These are phyloP conservation scores for Alloteropsis angusta DNA, from an alignment of 202 grass and related monocot species.

Conservation along the genomic window DNA sequence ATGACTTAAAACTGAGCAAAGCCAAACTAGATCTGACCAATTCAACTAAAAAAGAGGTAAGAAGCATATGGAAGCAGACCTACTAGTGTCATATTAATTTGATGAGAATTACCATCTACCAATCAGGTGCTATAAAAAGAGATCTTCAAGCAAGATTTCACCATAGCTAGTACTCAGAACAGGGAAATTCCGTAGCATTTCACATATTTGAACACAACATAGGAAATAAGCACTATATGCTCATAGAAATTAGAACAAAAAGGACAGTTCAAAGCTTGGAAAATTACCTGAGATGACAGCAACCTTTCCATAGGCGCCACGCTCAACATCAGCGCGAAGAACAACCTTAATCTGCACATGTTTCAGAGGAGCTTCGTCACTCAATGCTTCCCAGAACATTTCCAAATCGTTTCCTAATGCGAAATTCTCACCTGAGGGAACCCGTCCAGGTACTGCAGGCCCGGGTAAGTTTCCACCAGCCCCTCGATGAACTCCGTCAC, in stretches of 20 bases:
- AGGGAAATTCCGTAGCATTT: background rate
- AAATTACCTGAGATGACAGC: constrained; percentile 92
- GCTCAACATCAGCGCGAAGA: constrained; percentile 79
- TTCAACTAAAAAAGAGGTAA: background rate
- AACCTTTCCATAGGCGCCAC: constrained; percentile 65
- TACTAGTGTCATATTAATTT: background rate
- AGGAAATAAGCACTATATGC: background rate
- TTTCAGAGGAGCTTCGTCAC: constrained; percentile 1
- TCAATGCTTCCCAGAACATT: background rate
- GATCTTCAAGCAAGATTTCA: background rate
- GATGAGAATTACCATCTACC: background rate
- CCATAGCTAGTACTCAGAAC: background rate
- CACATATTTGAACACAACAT: background rate
- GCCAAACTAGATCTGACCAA: background rate
- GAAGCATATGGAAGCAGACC: background rate
- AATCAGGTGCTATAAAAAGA: background rate
- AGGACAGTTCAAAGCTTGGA: background rate
- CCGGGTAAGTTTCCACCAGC: constrained; percentile 95
- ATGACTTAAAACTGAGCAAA: background rate
- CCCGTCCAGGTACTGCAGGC: constrained; percentile 91
- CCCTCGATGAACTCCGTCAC: constrained; percentile 98
- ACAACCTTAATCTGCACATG: constrained; percentile 95
- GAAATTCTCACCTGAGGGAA: constrained; percentile 63
- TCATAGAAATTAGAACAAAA: background rate
- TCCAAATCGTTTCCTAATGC: background rate